These are phyloP conservation scores for Xylaria bambusicola DNA, from an alignment of 495 filamentous ascomycete species.

Conservation along the genomic window DNA sequence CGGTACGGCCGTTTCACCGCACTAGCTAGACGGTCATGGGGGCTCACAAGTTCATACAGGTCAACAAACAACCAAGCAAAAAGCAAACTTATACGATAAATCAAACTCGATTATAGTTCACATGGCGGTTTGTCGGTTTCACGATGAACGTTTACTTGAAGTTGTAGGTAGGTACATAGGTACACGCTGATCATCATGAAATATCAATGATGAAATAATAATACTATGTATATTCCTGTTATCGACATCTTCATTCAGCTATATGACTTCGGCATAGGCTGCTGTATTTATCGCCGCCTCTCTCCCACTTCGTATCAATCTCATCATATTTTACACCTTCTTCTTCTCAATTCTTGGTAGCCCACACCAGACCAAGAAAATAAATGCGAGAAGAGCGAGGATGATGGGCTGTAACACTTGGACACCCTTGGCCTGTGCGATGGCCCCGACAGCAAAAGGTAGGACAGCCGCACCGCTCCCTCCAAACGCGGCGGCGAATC, in stretches of 20 bases:
- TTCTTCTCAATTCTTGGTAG: conserved; percentile 15
- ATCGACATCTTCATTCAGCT: too few relatives aligned
- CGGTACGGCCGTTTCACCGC: not conserved
- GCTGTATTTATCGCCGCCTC: not conserved
- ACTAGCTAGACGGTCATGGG: too few relatives aligned
- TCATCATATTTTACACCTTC: conserved; percentile 4
- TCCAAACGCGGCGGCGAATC: conserved; percentile 81
- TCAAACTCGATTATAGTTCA: too few relatives aligned
- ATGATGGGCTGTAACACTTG: conserved; percentile 76
- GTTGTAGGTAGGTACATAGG: too few relatives aligned
- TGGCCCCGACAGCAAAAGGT: conserved; percentile 81
- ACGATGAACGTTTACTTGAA: too few relatives aligned
- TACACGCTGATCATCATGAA: too few relatives aligned
- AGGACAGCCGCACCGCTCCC: conserved; percentile 77
- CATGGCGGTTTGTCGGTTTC: too few relatives aligned
- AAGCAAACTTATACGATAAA: too few relatives aligned
- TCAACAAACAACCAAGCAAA: too few relatives aligned
- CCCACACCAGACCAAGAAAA: conserved; percentile 56
- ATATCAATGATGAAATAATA: too few relatives aligned
- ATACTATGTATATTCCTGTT: too few relatives aligned
- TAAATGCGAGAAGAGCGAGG: conserved; percentile 63
- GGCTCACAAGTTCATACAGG: too few relatives aligned
- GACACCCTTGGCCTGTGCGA: conserved; percentile 79
- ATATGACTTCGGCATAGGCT: not conserved
- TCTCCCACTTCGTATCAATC: not conserved